phyloP scores from a whole-genome alignment of 495 filamentous ascomycete species.

The Aspergillus panamensis region DNA sequence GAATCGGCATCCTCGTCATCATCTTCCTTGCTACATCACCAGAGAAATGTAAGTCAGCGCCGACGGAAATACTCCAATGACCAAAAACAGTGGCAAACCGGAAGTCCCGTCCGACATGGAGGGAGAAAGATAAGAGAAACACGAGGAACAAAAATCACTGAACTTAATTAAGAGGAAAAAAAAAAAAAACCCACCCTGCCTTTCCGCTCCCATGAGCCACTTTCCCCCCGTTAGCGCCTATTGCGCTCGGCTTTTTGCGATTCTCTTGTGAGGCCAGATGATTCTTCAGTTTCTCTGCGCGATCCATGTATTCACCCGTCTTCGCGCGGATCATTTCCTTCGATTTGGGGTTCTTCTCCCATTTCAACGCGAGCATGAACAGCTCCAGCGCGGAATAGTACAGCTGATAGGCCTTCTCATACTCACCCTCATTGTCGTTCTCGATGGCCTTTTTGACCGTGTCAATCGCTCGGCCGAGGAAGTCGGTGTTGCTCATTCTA shows the following conservation, averaged over 20 bases:
- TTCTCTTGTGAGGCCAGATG: slow-evolving; percentile 75
- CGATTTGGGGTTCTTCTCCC: slow-evolving; percentile 94
- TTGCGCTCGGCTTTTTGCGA: slow-evolving; percentile 72
- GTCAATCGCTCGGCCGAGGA: slow-evolving; percentile 91
- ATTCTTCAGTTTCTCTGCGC: slow-evolving; percentile 93
- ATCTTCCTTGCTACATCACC: slow-evolving; percentile 46
- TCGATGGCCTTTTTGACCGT: slow-evolving; percentile 97
- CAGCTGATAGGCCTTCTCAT: slow-evolving; percentile 89
- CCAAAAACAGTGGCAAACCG: neutral
- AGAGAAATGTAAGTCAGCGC: neutral
- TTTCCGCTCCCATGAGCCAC: slow-evolving; percentile 66
- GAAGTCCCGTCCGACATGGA: no score
- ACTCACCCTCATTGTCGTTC: slow-evolving; percentile 89
- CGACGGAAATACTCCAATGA: neutral
- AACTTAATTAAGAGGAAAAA: no score
- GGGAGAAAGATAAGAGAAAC: neutral
- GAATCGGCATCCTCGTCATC: slow-evolving; percentile 80
- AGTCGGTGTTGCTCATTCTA: slow-evolving; percentile 95
- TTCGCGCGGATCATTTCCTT: slow-evolving; percentile 97
- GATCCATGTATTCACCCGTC: slow-evolving; percentile 94
- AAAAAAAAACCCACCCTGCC: slow-evolving; percentile 55
- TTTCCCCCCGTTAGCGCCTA: slow-evolving; percentile 78
- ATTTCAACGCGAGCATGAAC: slow-evolving; percentile 96
- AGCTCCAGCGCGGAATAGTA: slow-evolving; percentile 94
- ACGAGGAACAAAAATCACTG: slow-evolving; percentile 6